Base-by-base conservation (phyloP, 2,329 filamentous ascomycete species). In the Curvularia lunata region DNA sequence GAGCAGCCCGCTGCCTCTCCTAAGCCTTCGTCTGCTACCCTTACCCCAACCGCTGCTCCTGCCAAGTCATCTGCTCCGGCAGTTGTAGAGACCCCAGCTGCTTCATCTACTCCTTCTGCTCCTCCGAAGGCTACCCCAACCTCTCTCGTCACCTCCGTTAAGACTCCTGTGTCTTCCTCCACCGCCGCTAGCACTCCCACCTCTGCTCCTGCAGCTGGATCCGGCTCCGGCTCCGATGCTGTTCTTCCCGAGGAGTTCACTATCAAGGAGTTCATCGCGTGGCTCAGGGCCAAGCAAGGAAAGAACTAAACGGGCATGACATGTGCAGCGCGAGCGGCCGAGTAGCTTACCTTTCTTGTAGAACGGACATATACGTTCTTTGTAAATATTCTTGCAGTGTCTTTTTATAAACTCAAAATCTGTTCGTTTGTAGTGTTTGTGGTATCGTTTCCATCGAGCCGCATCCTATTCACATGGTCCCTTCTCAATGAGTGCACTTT, bases 241-340 rank as follows among this genome's bases (percentile, higher is more conserved):
- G 51, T 48, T 47, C 64, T 71, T 12, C 68, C 67, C 16, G 54
- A 66, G 27, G 58, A 65, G 49, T 71, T 70, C 62, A 71, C 68
- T 12, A 63, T 71, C 46, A 59, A 65, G 57, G 57, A 72, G 40
- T 66, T 72, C 59, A 60, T 72, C 45, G 64, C 67, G 5, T 73
- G 68, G 68, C 58, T 71, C 45, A 66, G 61, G 66, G 63, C 61
- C 2, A 68, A 65, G 49, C 47, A 47, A 18, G 51, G 46, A 40
- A 49, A 50, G 51, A 58, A 58, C 38, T 54, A 43, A 61, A 46
- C 32, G 40, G 7, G 13, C 23, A 27, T 27, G 23, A n/a, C 8
- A 18, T 6, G 47, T 16, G 32, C 19, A 27, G 21, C 18, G 5
- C 2, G 5, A 7, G 12, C 9, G 7, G 19, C 9, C n/a, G 6